These are phyloP conservation scores for Lactarius tabidus DNA, from an alignment of 768 basidiomycete genomes.

Conservation along the genomic window DNA sequence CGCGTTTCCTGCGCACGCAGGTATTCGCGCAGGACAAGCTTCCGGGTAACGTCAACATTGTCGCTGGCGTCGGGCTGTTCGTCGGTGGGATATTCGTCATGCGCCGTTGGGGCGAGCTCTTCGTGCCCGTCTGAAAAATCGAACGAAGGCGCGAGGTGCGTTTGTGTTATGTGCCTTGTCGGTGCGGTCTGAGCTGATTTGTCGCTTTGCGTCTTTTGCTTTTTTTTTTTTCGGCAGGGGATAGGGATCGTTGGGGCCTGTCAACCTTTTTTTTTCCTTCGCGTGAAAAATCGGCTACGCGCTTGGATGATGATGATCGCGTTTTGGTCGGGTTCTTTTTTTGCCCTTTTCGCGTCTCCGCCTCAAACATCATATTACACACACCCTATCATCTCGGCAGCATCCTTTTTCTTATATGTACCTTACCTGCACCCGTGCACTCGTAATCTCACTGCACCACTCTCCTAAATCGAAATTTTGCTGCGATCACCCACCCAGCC, in stretches of 20 bases:
- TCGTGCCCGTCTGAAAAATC: slow-evolving; percentile 56
- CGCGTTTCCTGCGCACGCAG: slow-evolving; percentile 53
- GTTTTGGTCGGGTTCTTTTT: background rate
- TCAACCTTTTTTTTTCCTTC: background rate
- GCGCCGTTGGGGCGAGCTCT: slow-evolving; percentile 73
- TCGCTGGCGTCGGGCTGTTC: slow-evolving; percentile 63
- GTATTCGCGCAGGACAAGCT: slow-evolving; percentile 70
- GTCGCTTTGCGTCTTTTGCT: too few species aligned
- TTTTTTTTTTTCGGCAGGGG: background rate
- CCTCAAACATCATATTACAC: background rate
- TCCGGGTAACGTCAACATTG: slow-evolving; percentile 66
- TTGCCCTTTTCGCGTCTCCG: background rate
- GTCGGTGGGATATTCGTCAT: slow-evolving; percentile 64
- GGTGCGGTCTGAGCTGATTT: too few species aligned
- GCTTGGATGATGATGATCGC: background rate
- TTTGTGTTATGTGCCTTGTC: too few species aligned
- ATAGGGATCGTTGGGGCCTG: background rate
- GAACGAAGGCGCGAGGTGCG: background rate
- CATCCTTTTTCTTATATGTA: background rate
- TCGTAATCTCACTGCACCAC: background rate
- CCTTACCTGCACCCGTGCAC: background rate
- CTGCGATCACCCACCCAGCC: background rate
- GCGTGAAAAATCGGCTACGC: background rate
- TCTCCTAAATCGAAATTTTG: background rate
- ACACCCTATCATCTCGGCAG: background rate